Evolutionary conservation across 345 rosid genomes (phyloP), one percentile per base, ranked within the genome.

Genomic region (Arabis alpina): DNA sequence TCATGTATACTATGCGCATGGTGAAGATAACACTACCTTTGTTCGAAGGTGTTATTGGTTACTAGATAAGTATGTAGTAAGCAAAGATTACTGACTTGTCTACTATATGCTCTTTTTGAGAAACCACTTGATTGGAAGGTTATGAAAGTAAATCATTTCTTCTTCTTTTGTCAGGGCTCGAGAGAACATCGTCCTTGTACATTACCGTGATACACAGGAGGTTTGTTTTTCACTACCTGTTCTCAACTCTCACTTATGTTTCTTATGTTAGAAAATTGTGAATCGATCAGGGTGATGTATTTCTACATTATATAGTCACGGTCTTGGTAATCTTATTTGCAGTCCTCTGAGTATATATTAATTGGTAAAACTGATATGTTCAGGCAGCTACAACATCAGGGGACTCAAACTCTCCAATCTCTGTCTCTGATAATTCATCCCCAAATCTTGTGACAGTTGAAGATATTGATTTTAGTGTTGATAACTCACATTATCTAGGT

Each of bases 31-130:
- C 52, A 84, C 89, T 14, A 89, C 99, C 41, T 94, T 94, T 76
- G 98, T 91, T 48, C 99, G 99, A 44, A 87, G 99, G 80, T 91
- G 98, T 85, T 94, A 94, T 56, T 94, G 99, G 99, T 86, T 94
- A 70, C 96, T 94, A 37, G 98, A 94, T 77, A 94, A 91, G 99
- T 94, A 87, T 48, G 96, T 74, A 67, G 64, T 68, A 50, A 62
- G 66, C 71, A 66, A 61, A 68, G 6, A 37, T 32, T 62, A 52
- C 62, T 23, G 30, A n/a, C 49, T 64, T 76, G 25, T 68, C 39
- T 53, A 11, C 62, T 14, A 19, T 39, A 37, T 72, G 51, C 49
- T 14, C 36, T 27, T 70, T 27, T 67, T 48, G 23, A 19, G 23
- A 19, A 19, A 19, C 23, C 23, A 19, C 23, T 19, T 19, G 23